Conservation (phyloP, 2,329 filamentous ascomycete genomes). For the Xylaria sp. region DNA sequence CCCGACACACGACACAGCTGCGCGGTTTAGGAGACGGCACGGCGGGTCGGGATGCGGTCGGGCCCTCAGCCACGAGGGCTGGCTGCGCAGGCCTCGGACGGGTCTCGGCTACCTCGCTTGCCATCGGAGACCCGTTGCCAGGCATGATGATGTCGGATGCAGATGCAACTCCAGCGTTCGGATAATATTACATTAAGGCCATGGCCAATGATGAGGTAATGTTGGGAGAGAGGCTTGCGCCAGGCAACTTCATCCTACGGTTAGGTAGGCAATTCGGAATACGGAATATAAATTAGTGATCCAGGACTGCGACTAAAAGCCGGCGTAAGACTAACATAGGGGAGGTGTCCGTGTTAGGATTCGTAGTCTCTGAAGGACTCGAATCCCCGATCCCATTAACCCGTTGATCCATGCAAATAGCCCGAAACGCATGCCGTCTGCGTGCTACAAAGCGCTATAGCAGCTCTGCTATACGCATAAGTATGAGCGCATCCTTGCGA, state of each 20-base stretch:
- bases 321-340: no score
- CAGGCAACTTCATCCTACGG: neutral
- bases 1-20: slow-evolving; percentile 38
- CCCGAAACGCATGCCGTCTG: no score
- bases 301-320: no score
- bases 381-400: neutral
- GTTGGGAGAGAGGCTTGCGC: neutral
- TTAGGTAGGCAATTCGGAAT: neutral
- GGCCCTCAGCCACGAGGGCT: slow-evolving; percentile 18
- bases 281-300: no score
- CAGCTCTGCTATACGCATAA: no score
- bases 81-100: slow-evolving; percentile 3
- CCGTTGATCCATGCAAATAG: no score
- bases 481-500: no score
- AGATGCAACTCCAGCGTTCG: neutral
- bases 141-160: neutral
- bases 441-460: no score
- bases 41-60: slow-evolving; percentile 12
- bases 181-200: neutral
- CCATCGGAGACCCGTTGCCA: slow-evolving; percentile 1
- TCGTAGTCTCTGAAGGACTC: no score
- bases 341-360: no score
- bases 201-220: neutral
- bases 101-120: slow-evolving; percentile 3
- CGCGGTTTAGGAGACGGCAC: slow-evolving; percentile 15